Evolutionary conservation across 2,329 filamentous ascomycete genomes (phyloP), one percentile per base, ranked within the genome.

Genomic region (Fulvia fulva): DNA sequence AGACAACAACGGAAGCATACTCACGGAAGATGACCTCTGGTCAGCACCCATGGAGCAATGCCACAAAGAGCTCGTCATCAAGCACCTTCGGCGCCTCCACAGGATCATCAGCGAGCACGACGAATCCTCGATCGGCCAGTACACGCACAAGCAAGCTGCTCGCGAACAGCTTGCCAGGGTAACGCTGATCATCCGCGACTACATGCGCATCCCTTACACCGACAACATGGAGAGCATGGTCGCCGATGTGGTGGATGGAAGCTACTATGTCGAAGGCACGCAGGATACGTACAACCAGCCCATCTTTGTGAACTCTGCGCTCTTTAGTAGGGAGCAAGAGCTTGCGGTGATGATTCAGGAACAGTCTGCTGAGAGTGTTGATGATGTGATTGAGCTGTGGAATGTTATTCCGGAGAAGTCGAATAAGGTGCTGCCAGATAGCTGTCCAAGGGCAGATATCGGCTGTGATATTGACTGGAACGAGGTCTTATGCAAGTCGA

Each of bases 141-240:
- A 57, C 28, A 60, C 58, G 2, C 57, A 57, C 46, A 57, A 60
- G 51, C 58, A 54, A 51, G 54, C 58, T 25, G 63, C 63, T 2
- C 34, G 58, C 2, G 57, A 62, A 45, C 63, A 64, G 44, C 56
- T 65, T 11, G 63, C 61, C 11, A 55, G 63, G 6, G 62, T 57
- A 25, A 57, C 54, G 3, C 26, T 60, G 23, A 22, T 57, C 1
- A 54, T 60, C 7, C 32, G 54, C 11, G 59, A 56, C 41, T 54
- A 59, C 14, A 43, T 50, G 23, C 8, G 21, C 14, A 11, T 32
- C 9, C 47, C 46, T 3, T 5, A 22, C 16, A 30, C 5, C 19
- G 22, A 46, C 14, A 22, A 46, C 0, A 49, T 60, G 23, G 60
- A 62, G 14, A 55, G 44, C 21, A 59, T 60, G 53, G 46, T 62